Percentiles rank a stretch among this genome's conserved stretches.
Evolutionary conservation across 2,329 filamentous ascomycete species (phyloP).

Genomic region (Orbilia blumenaviensis): DNA sequence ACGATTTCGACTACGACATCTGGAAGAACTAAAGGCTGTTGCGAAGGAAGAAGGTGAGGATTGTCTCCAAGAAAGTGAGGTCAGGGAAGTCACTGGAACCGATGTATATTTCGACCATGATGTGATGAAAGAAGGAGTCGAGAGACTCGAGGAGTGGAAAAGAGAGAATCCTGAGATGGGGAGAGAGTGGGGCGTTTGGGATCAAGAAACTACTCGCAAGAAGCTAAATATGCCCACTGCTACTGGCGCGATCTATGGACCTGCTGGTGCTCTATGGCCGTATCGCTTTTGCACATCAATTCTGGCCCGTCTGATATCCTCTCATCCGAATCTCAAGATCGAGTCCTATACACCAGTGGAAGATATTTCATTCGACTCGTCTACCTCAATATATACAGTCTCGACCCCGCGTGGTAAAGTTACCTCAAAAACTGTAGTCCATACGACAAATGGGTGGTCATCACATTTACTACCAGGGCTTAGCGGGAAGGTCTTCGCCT

Average conservation of each 20-base stretch:
- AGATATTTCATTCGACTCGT: constrained; percentile 62
- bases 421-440: constrained; percentile 65
- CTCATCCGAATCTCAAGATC: constrained; percentile 56
- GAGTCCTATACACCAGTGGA: constrained; percentile 58
- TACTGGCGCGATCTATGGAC: constrained; percentile 57
- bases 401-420: constrained; percentile 64
- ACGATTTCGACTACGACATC: constrained; percentile 63
- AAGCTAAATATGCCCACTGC: constrained; percentile 55
- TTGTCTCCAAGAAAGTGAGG: constrained; percentile 59
- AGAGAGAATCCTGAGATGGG: constrained; percentile 62
- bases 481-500: constrained; percentile 63
- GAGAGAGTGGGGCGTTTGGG: constrained; percentile 60
- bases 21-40: constrained; percentile 62
- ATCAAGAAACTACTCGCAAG: constrained; percentile 59
- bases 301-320: constrained; percentile 62
- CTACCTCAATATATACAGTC: constrained; percentile 62
- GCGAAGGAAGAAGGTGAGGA: constrained; percentile 59
- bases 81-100: constrained; percentile 63
- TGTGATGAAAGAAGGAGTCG: constrained; percentile 60
- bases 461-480: constrained; percentile 66
- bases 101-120: constrained; percentile 63
- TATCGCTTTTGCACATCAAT: constrained; percentile 65
- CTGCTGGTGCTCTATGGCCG: constrained; percentile 66
- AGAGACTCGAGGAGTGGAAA: constrained; percentile 60
- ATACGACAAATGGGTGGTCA: constrained; percentile 69